Percentiles rank a stretch among this genome's conserved stretches.
phyloP scores from a whole-genome alignment of 2,329 filamentous ascomycete genomes.

The Bipolaris zeicola region DNA sequence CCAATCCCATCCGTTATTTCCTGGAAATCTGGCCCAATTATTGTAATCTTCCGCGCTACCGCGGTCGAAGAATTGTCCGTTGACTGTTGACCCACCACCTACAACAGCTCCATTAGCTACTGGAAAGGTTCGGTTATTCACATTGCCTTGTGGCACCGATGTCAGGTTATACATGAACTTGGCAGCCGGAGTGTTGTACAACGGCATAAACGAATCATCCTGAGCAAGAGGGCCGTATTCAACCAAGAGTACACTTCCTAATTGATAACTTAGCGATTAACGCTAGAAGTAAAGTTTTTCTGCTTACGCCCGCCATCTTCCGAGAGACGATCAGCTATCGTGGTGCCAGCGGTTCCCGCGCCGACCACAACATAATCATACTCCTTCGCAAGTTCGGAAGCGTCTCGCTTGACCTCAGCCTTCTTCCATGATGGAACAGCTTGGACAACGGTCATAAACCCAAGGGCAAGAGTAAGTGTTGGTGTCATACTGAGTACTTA shows the following conservation, averaged over 20 bases:
- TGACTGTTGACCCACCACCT: slow-evolving; percentile 40
- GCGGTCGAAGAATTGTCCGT: slow-evolving; percentile 43
- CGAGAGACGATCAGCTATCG: slow-evolving; percentile 23
- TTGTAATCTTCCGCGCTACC: slow-evolving; percentile 48
- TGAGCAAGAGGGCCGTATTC: slow-evolving; percentile 17
- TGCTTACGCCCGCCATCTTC: slow-evolving; percentile 17
- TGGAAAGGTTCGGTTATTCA: slow-evolving; percentile 13
- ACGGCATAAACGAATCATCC: slow-evolving; percentile 14
- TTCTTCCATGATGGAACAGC: neutral
- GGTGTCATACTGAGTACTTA: neutral
- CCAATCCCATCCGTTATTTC: slow-evolving; percentile 18
- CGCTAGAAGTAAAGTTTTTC: neutral
- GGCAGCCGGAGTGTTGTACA: neutral
- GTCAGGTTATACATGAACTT: slow-evolving; percentile 20
- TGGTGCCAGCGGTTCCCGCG: slow-evolving; percentile 22
- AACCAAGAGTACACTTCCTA: slow-evolving; percentile 21
- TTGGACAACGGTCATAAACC: neutral
- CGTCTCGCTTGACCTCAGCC: neutral
- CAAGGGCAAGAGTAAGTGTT: neutral
- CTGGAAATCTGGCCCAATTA: slow-evolving; percentile 51
- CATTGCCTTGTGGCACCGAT: slow-evolving; percentile 10
- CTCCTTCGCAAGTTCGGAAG: slow-evolving; percentile 1
- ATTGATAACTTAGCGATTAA: neutral
- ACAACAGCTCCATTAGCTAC: slow-evolving; percentile 30
- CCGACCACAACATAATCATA: slow-evolving; percentile 27